These are phyloP conservation scores for Colletotrichum sp. DNA, from an alignment of 2,329 filamentous ascomycete genomes.

Conservation along the genomic window DNA sequence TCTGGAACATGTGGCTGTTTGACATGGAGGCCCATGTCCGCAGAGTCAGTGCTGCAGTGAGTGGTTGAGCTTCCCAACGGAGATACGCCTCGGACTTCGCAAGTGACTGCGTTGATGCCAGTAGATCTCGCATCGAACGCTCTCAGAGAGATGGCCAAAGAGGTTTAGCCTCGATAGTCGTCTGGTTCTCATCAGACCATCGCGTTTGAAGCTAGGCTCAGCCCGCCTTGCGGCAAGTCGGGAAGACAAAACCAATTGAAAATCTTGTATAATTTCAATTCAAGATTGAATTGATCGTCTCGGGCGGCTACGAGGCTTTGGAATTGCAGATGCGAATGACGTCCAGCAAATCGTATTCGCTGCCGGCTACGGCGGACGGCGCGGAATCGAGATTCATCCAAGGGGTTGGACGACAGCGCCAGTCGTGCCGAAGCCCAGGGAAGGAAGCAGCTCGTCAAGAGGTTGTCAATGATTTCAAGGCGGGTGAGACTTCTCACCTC, in stretches of 20 bases:
- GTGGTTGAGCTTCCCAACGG: background rate
- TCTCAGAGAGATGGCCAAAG: background rate
- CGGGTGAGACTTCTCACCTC: background rate
- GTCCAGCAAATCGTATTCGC: background rate
- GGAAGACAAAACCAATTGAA: background rate
- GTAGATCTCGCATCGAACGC: background rate
- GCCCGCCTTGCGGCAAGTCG: background rate
- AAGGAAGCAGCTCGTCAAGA: background rate
- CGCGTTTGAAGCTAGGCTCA: background rate
- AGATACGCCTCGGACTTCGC: background rate
- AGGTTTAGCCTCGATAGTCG: background rate
- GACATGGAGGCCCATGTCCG: constrained; percentile 8
- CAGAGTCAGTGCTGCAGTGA: background rate
- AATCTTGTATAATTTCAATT: background rate
- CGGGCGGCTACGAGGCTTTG: background rate
- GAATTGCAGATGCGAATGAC: background rate
- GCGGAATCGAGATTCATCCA: background rate
- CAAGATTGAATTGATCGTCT: background rate
- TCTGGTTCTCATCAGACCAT: background rate
- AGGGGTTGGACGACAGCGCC: background rate
- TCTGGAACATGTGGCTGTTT: background rate
- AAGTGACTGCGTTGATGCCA: background rate
- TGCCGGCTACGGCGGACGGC: background rate
- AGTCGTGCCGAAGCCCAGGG: background rate
- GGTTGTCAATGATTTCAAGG: background rate